These are phyloP conservation scores for Irpex sp. DNA, from an alignment of 1,284 basidiomycete genomes.

Conservation along the genomic window DNA sequence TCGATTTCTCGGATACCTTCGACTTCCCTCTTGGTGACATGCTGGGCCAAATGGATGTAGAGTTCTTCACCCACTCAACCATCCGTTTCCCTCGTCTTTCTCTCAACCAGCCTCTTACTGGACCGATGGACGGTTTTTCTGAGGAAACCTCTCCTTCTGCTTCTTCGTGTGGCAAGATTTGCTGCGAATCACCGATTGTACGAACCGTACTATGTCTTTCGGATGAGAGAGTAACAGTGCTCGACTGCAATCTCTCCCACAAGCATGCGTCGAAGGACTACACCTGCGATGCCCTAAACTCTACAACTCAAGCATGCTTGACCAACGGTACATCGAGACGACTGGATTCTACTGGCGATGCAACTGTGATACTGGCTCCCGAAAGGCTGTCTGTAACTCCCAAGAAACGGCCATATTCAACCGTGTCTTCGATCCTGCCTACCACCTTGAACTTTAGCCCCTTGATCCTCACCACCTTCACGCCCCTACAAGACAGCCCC, in stretches of 20 bases:
- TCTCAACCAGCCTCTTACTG: not conserved
- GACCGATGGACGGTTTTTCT: not conserved
- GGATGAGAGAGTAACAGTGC: no score
- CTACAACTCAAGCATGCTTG: not conserved
- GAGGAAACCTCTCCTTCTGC: not conserved
- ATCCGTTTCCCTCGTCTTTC: slow-evolving; percentile 2
- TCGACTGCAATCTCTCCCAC: no score
- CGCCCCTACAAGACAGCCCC: not conserved
- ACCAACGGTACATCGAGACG: not conserved
- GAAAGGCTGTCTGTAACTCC: not conserved
- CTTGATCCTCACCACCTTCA: not conserved
- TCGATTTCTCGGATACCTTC: not conserved
- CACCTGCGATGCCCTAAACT: no score
- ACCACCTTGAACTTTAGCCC: not conserved
- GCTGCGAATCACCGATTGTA: no score
- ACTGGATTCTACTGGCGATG: not conserved
- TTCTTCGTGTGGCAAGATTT: not conserved
- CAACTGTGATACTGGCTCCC: not conserved
- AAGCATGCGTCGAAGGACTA: no score
- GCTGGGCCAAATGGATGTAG: slow-evolving; percentile 2
- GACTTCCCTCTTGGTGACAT: not conserved
- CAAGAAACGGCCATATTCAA: not conserved
- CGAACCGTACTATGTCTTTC: no score
- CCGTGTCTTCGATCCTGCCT: not conserved
- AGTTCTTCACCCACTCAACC: not conserved